phyloP scores from a whole-genome alignment of 2,329 filamentous ascomycete genomes.

The Ilyonectria mors-panacis region DNA sequence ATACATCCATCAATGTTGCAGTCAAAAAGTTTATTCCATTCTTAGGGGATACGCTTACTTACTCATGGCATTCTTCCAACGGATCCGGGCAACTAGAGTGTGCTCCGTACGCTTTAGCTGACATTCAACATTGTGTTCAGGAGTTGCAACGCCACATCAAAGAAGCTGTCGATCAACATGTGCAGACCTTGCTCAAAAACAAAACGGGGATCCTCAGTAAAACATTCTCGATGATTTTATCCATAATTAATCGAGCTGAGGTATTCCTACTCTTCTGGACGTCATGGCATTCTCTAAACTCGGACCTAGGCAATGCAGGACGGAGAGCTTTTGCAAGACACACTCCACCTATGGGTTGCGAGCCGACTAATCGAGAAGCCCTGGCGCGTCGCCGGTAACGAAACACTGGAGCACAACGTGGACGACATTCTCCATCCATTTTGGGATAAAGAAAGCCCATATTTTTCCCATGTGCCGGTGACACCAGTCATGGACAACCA shows the following conservation, averaged over 20 bases:
- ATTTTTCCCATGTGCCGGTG: neutral
- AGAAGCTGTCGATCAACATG: neutral
- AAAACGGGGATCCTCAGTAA: neutral
- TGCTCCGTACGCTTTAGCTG: neutral
- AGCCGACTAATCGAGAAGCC: neutral
- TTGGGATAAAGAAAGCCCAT: neutral
- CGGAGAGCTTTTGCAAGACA: neutral
- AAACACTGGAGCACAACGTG: neutral
- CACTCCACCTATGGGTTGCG: neutral
- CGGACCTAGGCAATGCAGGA: neutral
- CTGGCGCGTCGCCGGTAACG: neutral
- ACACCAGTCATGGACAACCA: constrained; percentile 5
- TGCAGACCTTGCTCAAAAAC: neutral
- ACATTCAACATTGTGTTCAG: neutral
- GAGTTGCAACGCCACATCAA: neutral
- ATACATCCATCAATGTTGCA: neutral
- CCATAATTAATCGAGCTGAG: neutral
- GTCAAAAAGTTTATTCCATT: neutral
- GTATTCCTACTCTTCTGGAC: neutral
- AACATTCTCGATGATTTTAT: neutral
- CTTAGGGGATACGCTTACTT: neutral
- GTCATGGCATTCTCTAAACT: neutral
- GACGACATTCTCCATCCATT: neutral
- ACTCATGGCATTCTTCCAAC: neutral
- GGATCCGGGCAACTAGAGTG: neutral